A percentile compares a stretch with the other conserved stretches of the same genome.
phyloP scores from a whole-genome alignment of 2,329 filamentous ascomycete genomes.

The Simplicillium aogashimaense region DNA sequence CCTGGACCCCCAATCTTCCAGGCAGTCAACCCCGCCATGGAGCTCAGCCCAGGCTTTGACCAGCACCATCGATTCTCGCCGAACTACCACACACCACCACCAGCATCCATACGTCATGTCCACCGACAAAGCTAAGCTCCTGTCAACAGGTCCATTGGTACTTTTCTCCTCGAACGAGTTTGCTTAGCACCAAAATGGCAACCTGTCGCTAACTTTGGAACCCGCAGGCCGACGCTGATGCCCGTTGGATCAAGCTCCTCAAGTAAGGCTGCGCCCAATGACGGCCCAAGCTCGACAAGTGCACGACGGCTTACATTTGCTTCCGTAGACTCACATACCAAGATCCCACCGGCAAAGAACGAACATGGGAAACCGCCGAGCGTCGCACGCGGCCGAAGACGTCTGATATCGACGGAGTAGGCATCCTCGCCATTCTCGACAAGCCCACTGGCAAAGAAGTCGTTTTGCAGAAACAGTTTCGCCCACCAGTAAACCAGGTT shows the following conservation, averaged over 20 bases:
- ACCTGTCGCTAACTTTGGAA: neutral
- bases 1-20: too few relatives aligned
- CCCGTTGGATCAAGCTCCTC: constrained; percentile 49
- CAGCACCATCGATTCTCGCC: neutral
- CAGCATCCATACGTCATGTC: constrained; percentile 31
- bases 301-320: constrained; percentile 1
- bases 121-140: constrained; percentile 28
- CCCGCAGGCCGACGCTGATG: constrained; percentile 36
- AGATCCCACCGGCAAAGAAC: constrained; percentile 47
- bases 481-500: constrained; percentile 49
- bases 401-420: constrained; percentile 60
- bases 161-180: constrained; percentile 3
- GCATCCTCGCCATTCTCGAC: constrained; percentile 60
- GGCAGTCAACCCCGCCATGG: too few relatives aligned
- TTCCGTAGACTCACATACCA: constrained; percentile 46
- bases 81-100: neutral
- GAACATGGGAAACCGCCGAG: constrained; percentile 65
- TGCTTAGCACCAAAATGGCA: neutral
- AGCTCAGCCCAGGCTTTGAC: too few relatives aligned
- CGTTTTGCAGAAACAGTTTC: constrained; percentile 57
- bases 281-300: constrained; percentile 7
- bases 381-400: constrained; percentile 55
- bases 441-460: constrained; percentile 43
- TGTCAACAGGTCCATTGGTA: constrained; percentile 35
- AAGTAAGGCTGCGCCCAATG: constrained; percentile 28